phyloP scores from a whole-genome alignment of 2,329 filamentous ascomycete species.

The Cladosporium oxysporum region DNA sequence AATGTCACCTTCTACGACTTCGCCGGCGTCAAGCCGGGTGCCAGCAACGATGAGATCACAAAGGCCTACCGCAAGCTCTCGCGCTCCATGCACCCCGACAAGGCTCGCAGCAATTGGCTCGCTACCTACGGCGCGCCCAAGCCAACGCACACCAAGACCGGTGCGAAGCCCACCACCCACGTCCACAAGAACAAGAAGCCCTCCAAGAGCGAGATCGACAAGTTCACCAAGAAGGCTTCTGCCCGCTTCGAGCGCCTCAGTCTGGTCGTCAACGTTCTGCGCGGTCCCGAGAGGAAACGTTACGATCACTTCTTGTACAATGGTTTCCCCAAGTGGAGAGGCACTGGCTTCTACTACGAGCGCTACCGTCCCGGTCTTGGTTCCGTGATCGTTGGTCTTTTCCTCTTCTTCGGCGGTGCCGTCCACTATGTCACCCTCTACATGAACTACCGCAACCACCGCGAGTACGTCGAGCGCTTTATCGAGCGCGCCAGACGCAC shows the following conservation, averaged over 20 bases:
- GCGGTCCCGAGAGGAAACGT: slow-evolving; percentile 75
- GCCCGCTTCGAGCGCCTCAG: slow-evolving; percentile 82
- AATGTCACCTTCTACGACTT: slow-evolving; percentile 93
- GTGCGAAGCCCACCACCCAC: slow-evolving; percentile 62
- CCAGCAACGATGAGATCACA: slow-evolving; percentile 83
- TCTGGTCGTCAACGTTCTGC: slow-evolving; percentile 82
- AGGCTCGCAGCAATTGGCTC: slow-evolving; percentile 81
- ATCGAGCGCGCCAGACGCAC: slow-evolving; percentile 84
- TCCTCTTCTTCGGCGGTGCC: slow-evolving; percentile 78
- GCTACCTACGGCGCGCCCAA: slow-evolving; percentile 64
- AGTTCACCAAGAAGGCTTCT: slow-evolving; percentile 76
- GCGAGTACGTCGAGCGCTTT: slow-evolving; percentile 88
- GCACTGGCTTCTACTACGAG: slow-evolving; percentile 97
- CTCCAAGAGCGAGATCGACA: slow-evolving; percentile 71
- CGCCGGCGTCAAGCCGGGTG: slow-evolving; percentile 71
- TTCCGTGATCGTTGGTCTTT: slow-evolving; percentile 77
- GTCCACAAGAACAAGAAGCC: slow-evolving; percentile 71
- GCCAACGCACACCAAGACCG: slow-evolving; percentile 34
- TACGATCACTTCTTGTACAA: slow-evolving; percentile 94
- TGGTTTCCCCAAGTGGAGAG: slow-evolving; percentile 95
- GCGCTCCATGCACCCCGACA: slow-evolving; percentile 85
- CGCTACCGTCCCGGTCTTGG: slow-evolving; percentile 89
- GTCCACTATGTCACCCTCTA: slow-evolving; percentile 85
- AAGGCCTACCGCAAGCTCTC: slow-evolving; percentile 92
- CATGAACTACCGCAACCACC: slow-evolving; percentile 85